Evolutionary conservation across 2,329 filamentous ascomycete genomes (phyloP).

Genomic region (Emergomyces pasteurianus): DNA sequence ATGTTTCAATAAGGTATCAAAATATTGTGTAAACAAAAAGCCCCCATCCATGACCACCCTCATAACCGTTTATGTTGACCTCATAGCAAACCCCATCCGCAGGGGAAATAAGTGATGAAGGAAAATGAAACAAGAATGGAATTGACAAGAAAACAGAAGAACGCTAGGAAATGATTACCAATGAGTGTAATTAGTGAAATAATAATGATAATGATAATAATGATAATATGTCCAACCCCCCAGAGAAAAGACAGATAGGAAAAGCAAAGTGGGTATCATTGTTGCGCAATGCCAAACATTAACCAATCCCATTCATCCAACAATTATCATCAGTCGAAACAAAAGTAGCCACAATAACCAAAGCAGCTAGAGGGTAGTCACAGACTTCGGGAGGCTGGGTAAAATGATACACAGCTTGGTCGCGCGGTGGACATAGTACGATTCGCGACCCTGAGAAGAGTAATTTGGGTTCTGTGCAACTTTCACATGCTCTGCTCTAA

Average conservation of each 20-base stretch:
- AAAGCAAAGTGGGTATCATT: slow-evolving; percentile 3
- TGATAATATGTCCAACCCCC: neutral
- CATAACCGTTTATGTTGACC: neutral
- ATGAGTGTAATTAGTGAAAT: neutral
- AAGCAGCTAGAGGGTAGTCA: neutral
- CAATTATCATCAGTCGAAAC: neutral
- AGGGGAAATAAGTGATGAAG: neutral
- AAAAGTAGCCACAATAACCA: neutral
- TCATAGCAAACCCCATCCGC: neutral
- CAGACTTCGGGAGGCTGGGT: neutral
- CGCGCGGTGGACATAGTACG: neutral
- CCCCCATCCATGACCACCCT: neutral
- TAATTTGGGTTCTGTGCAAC: neutral
- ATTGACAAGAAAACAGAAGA: neutral
- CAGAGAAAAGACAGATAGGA: slow-evolving; percentile 2
- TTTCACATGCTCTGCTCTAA: neutral
- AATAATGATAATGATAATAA: neutral
- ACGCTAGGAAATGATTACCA: neutral
- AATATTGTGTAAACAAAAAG: neutral
- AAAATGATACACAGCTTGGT: neutral
- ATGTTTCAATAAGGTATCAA: neutral
- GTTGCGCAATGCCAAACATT: neutral
- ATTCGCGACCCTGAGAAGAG: neutral
- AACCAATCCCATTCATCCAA: slow-evolving; percentile 1
- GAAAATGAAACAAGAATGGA: neutral